Base-by-base conservation (phyloP, 805 yeast species). In the Starmerella vitae region DNA sequence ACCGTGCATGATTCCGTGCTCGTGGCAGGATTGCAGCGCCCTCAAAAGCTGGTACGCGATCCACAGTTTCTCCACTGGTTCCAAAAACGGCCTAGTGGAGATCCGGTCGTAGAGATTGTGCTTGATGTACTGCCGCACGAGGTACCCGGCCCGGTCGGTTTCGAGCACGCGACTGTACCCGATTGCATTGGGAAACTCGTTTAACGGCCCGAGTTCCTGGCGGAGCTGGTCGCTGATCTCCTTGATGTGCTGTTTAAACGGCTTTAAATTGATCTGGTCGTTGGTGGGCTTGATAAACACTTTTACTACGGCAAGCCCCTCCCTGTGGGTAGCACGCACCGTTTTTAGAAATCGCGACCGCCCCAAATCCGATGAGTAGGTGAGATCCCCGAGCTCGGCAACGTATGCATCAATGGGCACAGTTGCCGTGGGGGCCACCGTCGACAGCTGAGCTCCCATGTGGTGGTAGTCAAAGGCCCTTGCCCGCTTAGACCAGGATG, bases 351-450 rank as follows among this genome's bases (percentile, higher is more conserved):
- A 86, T 38, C 94, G 68, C 8, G 93, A 76, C 31, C 50, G 40
- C 41, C 85, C 84, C 33, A 85, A 60, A 31, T 80, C 77, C 38
- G 76, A 73, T 1, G 78, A 67, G 55, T 83, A 88, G 50, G 82
- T 88, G 29, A 80, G 67, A 44, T 76, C 74, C 19, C 74, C 75
- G 9, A 88, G 65, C 31, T 81, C 83, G 52, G 85, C 85, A 21
- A 88, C 72, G 50, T 86, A 88, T 1, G 96, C 86, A 18, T 88
- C 84, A 2, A 85, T 68, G 5, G 93, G 94, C 51, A 88, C 82
- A 1, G 95, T 82, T 3, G 93, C 85, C 3, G 93, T 76, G 10
- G 94, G 95, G 8, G 94, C 82, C 56, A 84, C 62, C 25, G 82
- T 65, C 1, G 96, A 86, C 44, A 88, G 63, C 55, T 80, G 81